Evolutionary conservation across 352 stramenopile genomes (phyloP).

Genomic region (Poterioochromonas sp.): DNA sequence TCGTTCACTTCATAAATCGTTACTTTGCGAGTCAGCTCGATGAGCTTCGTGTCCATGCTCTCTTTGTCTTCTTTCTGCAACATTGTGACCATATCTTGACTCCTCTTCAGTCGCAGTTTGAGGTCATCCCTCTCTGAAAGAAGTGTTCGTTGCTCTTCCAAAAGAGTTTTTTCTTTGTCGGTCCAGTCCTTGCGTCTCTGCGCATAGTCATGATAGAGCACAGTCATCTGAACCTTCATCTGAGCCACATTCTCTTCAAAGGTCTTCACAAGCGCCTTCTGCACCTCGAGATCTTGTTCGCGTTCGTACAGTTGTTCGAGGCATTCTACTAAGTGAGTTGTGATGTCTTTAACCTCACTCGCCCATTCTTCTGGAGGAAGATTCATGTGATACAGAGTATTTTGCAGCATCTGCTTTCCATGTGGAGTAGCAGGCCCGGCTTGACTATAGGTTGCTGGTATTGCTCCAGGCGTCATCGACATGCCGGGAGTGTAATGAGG

Average conservation of each 20-base stretch:
- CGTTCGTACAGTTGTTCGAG: constrained; percentile 47
- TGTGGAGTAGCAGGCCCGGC: constrained; percentile 33
- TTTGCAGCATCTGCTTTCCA: constrained; percentile 42
- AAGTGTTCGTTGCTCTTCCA: background rate
- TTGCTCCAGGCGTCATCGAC: background rate
- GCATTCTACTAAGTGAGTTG: constrained; percentile 46
- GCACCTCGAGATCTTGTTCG: constrained; percentile 46
- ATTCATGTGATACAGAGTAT: constrained; percentile 42
- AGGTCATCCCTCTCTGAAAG: constrained; percentile 35
- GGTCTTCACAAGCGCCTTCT: constrained; percentile 26
- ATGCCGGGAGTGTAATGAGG: background rate
- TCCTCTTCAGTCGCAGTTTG: constrained; percentile 25
- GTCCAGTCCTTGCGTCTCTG: constrained; percentile 36
- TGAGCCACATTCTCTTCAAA: constrained; percentile 41
- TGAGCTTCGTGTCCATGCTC: constrained; percentile 44
- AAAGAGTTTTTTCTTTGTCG: constrained; percentile 36
- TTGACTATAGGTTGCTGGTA: background rate
- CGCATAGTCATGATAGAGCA: constrained; percentile 48
- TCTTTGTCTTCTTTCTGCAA: constrained; percentile 45
- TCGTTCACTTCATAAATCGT: constrained; percentile 70
- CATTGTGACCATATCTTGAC: constrained; percentile 38
- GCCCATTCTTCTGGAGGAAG: constrained; percentile 52
- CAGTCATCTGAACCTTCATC: constrained; percentile 46
- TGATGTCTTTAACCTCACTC: constrained; percentile 46
- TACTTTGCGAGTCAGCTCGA: constrained; percentile 60